These are phyloP conservation scores for Aureobasidium namibiae DNA, from an alignment of 2,329 filamentous ascomycete genomes.

Conservation along the genomic window DNA sequence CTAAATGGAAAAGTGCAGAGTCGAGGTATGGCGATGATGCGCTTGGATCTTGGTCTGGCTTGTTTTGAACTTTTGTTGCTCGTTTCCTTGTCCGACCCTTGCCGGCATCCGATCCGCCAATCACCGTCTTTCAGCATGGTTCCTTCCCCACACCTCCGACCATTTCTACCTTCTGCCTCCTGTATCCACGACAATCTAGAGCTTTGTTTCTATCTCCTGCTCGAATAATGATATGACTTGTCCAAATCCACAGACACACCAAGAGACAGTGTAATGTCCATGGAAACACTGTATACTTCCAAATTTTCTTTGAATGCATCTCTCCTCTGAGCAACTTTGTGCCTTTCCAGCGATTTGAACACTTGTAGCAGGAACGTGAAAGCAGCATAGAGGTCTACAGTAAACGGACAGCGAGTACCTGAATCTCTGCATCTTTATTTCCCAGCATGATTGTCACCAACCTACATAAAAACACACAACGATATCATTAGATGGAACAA, in stretches of 20 bases:
- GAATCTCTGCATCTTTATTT: too few species aligned
- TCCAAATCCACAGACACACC: too few species aligned
- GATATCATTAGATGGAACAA: neutral
- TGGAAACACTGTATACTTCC: too few species aligned
- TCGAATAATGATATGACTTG: too few species aligned
- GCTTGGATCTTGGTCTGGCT: neutral
- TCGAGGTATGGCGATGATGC: neutral
- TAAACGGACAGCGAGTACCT: too few species aligned
- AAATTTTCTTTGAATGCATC: too few species aligned
- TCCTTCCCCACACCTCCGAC: neutral
- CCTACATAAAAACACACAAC: neutral
- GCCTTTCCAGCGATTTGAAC: too few species aligned
- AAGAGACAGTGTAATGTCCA: too few species aligned
- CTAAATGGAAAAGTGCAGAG: neutral
- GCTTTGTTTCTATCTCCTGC: neutral
- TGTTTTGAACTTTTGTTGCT: constrained; percentile 10
- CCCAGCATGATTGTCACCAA: too few species aligned
- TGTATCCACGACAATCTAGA: neutral
- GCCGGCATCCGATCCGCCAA: constrained; percentile 1
- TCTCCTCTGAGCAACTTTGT: too few species aligned
- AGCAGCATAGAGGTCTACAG: too few species aligned
- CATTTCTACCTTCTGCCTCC: neutral
- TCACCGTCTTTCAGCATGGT: neutral
- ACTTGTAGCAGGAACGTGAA: too few species aligned
- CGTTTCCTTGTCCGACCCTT: neutral